Evolutionary conservation across 768 basidiomycete genomes (phyloP).

Genomic region (Termitomyces sp.): DNA sequence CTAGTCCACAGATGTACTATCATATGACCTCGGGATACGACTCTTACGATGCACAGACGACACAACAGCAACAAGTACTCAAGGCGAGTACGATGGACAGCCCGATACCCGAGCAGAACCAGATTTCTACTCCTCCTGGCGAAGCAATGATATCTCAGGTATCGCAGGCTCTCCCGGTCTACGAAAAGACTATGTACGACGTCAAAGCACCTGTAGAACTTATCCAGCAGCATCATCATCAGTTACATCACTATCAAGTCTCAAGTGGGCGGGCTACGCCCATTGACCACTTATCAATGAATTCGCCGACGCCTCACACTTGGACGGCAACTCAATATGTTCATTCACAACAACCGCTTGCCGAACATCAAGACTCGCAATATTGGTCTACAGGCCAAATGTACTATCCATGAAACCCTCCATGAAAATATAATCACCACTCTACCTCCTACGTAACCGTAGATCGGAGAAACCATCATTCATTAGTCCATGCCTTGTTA

Average conservation of each 20-base stretch:
- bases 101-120: constrained; percentile 7
- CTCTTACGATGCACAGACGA: constrained; percentile 11
- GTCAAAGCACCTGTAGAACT: constrained; percentile 22
- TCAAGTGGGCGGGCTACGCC: not conserved
- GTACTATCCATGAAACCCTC: not conserved
- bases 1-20: constrained; percentile 16
- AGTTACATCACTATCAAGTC: constrained; percentile 8
- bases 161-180: constrained; percentile 9
- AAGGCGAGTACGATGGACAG: constrained; percentile 15
- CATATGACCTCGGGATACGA: constrained; percentile 13
- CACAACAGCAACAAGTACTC: constrained; percentile 10
- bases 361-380: constrained; percentile 3
- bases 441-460: not conserved
- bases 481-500: not conserved
- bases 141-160: constrained; percentile 4
- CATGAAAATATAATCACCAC: not conserved
- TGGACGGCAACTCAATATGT: constrained; percentile 10
- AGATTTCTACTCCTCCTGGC: not conserved
- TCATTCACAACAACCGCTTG: not conserved
- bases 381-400: constrained; percentile 9
- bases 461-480: not conserved
- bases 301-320: not conserved
- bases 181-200: constrained; percentile 24
- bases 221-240: constrained; percentile 13
- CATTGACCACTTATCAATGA: not conserved